Percentiles rank a stretch among this genome's conserved stretches.
Conservation (phyloP, 495 filamentous ascomycete species). For the Cercophora sp. region DNA sequence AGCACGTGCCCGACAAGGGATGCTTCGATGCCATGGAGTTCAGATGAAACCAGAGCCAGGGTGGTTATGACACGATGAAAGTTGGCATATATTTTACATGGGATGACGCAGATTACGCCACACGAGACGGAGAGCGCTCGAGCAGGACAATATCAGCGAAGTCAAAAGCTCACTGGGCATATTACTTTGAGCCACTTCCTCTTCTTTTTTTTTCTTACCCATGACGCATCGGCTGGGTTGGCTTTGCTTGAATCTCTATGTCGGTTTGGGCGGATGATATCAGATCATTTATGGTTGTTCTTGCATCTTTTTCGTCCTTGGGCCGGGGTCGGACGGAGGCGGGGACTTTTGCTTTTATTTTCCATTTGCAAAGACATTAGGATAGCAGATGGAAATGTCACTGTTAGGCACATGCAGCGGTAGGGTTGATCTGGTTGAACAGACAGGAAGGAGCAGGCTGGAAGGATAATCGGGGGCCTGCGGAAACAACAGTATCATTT, state of each 20-base stretch:
- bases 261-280: neutral
- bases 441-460: too few relatives aligned
- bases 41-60: conserved; percentile 46
- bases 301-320: conserved; percentile 3
- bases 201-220: neutral
- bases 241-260: neutral
- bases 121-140: neutral
- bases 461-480: too few relatives aligned
- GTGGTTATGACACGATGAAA: neutral
- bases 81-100: neutral
- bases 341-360: neutral
- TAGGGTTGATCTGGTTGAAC: too few relatives aligned
- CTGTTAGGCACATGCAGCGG: too few relatives aligned
- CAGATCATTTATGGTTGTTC: conserved; percentile 1
- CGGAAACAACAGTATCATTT: too few relatives aligned
- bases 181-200: neutral
- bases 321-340: neutral
- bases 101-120: neutral
- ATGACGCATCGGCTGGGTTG: conserved; percentile 1
- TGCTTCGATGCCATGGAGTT: conserved; percentile 91
- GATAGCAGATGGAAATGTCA: neutral
- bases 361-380: neutral
- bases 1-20: conserved; percentile 78
- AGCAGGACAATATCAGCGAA: neutral
- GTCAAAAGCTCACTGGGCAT: conserved; percentile 1